phyloP scores from a whole-genome alignment of 441 rosid species.

The Euphorbia celastroides region DNA sequence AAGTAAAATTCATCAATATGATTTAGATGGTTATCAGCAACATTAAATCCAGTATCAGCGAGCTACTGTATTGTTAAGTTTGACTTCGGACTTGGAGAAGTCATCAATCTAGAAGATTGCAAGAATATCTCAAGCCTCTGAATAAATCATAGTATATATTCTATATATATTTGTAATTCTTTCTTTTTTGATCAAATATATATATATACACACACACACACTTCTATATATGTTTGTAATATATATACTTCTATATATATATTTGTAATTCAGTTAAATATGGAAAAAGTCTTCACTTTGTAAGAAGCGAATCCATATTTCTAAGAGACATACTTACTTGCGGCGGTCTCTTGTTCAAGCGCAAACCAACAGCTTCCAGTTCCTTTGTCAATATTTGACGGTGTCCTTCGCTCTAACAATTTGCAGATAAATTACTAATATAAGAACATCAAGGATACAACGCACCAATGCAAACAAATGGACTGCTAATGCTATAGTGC shows the following conservation, averaged over 20 bases:
- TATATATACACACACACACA: too few species aligned
- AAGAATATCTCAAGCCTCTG: neutral
- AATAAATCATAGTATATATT: neutral
- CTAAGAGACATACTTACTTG: slow-evolving; percentile 47
- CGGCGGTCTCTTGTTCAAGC: slow-evolving; percentile 93
- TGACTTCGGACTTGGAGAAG: neutral
- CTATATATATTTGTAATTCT: neutral
- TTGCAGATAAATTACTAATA: slow-evolving; percentile 12
- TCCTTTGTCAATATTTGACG: slow-evolving; percentile 91
- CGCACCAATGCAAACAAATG: slow-evolving; percentile 9
- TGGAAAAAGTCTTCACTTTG: neutral
- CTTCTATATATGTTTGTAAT: too few species aligned
- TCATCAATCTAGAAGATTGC: neutral
- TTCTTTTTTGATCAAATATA: too few species aligned
- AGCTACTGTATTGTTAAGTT: too few species aligned
- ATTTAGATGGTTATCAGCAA: neutral
- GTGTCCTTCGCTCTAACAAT: slow-evolving; percentile 86
- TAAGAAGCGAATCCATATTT: neutral
- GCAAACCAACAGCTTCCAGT: slow-evolving; percentile 97
- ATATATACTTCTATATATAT: neutral
- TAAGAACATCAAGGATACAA: neutral
- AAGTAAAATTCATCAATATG: neutral
- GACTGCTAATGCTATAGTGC: neutral
- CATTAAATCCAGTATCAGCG: neutral
- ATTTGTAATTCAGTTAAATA: neutral